A percentile compares a stretch with the other conserved stretches of the same genome.
Conservation (phyloP, 345 rosid species). For the Acer yangbiense region DNA sequence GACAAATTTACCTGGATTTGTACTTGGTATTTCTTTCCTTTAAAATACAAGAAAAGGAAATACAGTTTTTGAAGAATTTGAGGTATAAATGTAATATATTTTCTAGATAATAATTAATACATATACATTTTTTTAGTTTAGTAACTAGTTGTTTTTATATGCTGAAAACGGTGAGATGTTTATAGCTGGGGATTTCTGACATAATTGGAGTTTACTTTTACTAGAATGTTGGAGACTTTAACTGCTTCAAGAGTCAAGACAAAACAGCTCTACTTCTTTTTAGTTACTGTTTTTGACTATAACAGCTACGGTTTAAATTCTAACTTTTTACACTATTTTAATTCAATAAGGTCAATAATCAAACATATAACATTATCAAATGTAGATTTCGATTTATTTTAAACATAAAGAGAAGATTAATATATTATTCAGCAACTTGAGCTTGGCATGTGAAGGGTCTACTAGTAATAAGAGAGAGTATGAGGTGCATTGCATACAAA, state of each 20-base stretch:
- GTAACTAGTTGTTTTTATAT: background rate
- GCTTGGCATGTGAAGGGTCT: too few relatives aligned
- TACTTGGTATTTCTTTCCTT: constrained; percentile 1
- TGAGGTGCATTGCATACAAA: too few relatives aligned
- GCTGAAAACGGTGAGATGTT: background rate
- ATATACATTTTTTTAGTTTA: background rate
- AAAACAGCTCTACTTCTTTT: background rate
- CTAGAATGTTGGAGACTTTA: constrained; percentile 12
- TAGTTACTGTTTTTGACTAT: background rate
- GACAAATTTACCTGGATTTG: constrained; percentile 32
- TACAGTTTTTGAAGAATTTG: constrained; percentile 1
- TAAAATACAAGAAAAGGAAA: background rate
- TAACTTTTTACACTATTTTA: background rate
- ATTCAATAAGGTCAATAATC: background rate
- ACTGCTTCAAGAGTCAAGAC: background rate
- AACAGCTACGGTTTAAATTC: background rate
- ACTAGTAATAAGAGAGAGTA: too few relatives aligned
- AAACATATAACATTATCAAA: background rate
- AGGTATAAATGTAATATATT: background rate
- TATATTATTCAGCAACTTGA: too few relatives aligned
- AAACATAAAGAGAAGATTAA: too few relatives aligned
- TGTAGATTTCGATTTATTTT: too few relatives aligned
- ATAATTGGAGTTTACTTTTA: constrained; percentile 14
- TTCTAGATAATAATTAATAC: background rate
- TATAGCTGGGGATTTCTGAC: constrained; percentile 33